phyloP scores from a whole-genome alignment of 192 early-diverging fungal genomes.

The Chytriomyces hyalinus region DNA sequence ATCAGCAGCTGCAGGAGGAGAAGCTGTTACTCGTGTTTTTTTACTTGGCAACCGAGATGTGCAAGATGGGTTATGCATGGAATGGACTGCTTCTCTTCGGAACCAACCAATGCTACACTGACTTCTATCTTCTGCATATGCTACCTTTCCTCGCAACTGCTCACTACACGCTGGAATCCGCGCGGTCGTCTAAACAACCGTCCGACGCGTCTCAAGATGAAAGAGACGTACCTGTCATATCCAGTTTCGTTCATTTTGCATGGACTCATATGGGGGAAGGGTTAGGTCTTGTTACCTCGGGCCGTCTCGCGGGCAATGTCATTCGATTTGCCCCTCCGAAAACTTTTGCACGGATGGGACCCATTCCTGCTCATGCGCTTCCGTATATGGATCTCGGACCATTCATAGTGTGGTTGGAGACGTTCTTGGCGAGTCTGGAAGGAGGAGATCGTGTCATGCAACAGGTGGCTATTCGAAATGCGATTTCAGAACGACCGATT shows the following conservation, averaged over 20 bases:
- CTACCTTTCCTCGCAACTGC: conserved; percentile 7
- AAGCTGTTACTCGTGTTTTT: conserved; percentile 4
- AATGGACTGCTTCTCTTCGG: conserved; percentile 16
- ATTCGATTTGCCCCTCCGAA: conserved; percentile 11
- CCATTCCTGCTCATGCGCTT: not conserved
- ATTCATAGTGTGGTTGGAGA: conserved; percentile 21
- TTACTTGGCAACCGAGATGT: not conserved
- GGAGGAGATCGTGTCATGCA: not conserved
- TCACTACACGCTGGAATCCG: not conserved
- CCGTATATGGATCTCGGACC: conserved; percentile 22
- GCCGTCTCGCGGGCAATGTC: not conserved
- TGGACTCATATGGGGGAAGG: conserved; percentile 15
- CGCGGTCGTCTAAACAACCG: not conserved
- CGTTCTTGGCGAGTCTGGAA: not conserved
- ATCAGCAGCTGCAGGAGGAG: not conserved
- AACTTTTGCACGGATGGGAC: conserved; percentile 19
- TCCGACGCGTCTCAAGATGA: too few species aligned
- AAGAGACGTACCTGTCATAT: too few species aligned
- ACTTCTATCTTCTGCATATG: conserved; percentile 22
- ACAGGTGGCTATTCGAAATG: too few species aligned
- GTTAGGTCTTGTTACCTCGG: conserved; percentile 15
- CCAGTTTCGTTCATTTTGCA: conserved; percentile 5
- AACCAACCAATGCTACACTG: conserved; percentile 22
- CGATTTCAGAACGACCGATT: too few species aligned
- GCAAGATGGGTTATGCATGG: not conserved